Base-by-base conservation (phyloP, 352 stramenopile species). In the Pythium aristosporum region DNA sequence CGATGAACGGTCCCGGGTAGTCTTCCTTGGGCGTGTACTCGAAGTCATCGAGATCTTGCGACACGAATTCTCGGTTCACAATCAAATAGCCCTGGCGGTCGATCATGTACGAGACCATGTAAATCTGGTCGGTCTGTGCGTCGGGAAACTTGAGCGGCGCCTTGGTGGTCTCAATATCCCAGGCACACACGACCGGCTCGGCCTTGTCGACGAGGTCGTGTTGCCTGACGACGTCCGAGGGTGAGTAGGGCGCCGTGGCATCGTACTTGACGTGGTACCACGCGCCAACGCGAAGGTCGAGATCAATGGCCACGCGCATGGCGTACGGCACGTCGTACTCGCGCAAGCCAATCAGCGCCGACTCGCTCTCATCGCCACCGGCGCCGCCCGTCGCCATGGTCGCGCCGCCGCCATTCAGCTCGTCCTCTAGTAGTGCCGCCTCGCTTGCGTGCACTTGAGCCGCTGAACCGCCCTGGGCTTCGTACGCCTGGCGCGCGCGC, bases 81-180 rank as follows among this genome's bases (percentile, higher is more conserved):
- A 99, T 98, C 21, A 99, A 74, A 69, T 98, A 99, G 5, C 98
- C 98, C 58, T 92, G 84, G 6, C 70, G 74, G 67, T 99, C 88
- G 39, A 99, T 86, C 98, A 99, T 99, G 82, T 99, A 99, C 57
- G 97, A 99, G 77, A 99, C 99, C 98, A 94, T 96, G 57, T 92
- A 94, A 46, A 94, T 88, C 72, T 98, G 85, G 79, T 99, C 98
- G 12, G 92, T 73, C 54, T 98, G 82, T 12, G 97, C 87, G 73
- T 99, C 96, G 0, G 98, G 98, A 74, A 99, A 99, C 80, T 99
- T 99, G 39, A 99, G 82, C 9, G 97, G 96, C 1, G 96, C 91
- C 76, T 99, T 99, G 1, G 95, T 99, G 84, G 95, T 99, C 77
- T 99, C 98, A 53, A 99, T 99, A 86, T 99, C 98, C 72, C 99